Base-by-base conservation (phyloP, 2,329 filamentous ascomycete genomes). In the Paracoccidioides lutzii region DNA sequence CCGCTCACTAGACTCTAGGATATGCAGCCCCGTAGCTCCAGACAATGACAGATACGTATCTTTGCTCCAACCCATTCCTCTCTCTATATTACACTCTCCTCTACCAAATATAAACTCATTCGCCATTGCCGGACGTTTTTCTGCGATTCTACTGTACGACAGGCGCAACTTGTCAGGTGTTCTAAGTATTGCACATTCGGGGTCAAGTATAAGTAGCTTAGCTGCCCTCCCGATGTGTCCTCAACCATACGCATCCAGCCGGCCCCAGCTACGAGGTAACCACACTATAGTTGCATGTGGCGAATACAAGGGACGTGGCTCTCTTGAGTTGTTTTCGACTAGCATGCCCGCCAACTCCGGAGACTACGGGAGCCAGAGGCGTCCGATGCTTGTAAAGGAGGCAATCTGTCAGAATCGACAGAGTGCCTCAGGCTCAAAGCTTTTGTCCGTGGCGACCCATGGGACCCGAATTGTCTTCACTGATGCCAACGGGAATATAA, bases 281-380 rank as follows among this genome's bases (percentile, higher is more conserved):
- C 59, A 84, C 48, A 90, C 85, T 0, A 71, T 96, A 32, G 80
- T 95, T 53, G 88, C 89, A 2, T 88, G 87, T 42, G 91, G 90
- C 4, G 88, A 91, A 66, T 96, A 96, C 73, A 94, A 93, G 63
- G 88, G 86, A 37, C 90, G 93, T 68, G 91, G 91, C 0, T 90
- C 87, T 0, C 75, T 97, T 1, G 91, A 97, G 66, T 73, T 95
- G n/a, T 95, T 95, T 68, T 59, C 66, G 58, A 60, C 73, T 62
- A 67, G 59, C 54, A 44, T 55, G 4, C 43, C 46, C 38, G 15
- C 48, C 59, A 63, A 59, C 56, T 67, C 64, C 59, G 66, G 64
- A 30, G 41, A 57, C 53, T 41, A n/a, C 10, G 4, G 49, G 40
- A 15, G 4, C 30, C n/a, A 35, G 15, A 8, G 38, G 28, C 28